phyloP scores from a whole-genome alignment of 2,329 filamentous ascomycete species.

The Aspergillus tubingensis region DNA sequence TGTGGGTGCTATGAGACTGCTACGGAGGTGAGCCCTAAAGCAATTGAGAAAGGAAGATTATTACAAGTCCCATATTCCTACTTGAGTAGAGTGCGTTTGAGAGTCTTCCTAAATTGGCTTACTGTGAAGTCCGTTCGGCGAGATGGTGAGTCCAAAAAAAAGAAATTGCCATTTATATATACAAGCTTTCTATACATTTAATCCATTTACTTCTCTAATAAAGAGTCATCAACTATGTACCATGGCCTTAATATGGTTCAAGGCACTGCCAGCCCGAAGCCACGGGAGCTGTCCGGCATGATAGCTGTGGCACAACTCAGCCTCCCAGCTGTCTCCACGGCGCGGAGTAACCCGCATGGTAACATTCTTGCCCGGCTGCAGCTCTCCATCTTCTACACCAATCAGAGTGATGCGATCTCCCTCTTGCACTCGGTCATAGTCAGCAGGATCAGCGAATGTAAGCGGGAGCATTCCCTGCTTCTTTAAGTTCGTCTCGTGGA shows the following conservation, averaged over 20 bases:
- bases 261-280: conserved; percentile 38
- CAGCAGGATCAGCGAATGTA: conserved; percentile 84
- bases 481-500: conserved; percentile 99
- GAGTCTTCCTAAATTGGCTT: too few species aligned
- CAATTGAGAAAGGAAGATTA: too few species aligned
- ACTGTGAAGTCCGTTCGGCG: too few species aligned
- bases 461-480: conserved; percentile 99
- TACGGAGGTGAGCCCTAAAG: too few species aligned
- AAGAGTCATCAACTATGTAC: neutral
- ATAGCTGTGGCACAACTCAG: conserved; percentile 36
- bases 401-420: conserved; percentile 23
- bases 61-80: too few species aligned
- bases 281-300: conserved; percentile 36
- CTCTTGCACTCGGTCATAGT: conserved; percentile 66
- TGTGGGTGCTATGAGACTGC: too few species aligned
- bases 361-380: conserved; percentile 32
- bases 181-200: too few species aligned
- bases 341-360: conserved; percentile 31
- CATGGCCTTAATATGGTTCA: conserved; percentile 36
- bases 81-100: too few species aligned
- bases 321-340: conserved; percentile 30
- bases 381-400: conserved; percentile 25
- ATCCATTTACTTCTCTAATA: too few species aligned
- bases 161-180: too few species aligned
- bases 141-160: too few species aligned